Evolutionary conservation across 2,329 filamentous ascomycete genomes (phyloP).

Genomic region (Dactylellina parvicollis): DNA sequence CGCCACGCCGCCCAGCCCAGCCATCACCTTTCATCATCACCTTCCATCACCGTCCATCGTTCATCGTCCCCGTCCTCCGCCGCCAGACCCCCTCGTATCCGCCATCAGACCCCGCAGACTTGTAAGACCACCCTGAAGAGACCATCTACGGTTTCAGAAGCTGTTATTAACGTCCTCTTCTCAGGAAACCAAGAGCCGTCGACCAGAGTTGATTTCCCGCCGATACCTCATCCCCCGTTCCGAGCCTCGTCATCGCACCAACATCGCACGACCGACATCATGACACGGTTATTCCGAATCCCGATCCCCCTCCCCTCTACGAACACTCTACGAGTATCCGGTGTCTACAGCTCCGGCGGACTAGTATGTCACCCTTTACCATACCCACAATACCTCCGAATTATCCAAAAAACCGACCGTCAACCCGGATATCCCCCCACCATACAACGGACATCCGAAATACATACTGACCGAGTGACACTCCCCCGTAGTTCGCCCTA

Average conservation of each 20-base stretch:
- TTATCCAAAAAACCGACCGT: neutral
- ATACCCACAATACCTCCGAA: neutral
- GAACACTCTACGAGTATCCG: conserved; percentile 70
- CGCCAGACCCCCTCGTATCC: conserved; percentile 4
- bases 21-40: conserved; percentile 25
- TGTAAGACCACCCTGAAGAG: neutral
- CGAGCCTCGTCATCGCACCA: conserved; percentile 28
- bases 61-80: neutral
- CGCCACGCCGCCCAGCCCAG: conserved; percentile 38
- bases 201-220: neutral
- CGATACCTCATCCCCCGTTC: conserved; percentile 3
- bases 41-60: neutral
- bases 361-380: conserved; percentile 65
- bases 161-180: neutral
- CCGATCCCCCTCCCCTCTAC: conserved; percentile 75
- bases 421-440: neutral
- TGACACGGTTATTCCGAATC: conserved; percentile 73
- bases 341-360: conserved; percentile 74
- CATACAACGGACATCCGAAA: neutral
- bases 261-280: conserved; percentile 52
- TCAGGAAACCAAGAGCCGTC: neutral
- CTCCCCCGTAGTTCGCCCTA: conserved; percentile 72
- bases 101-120: neutral
- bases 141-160: neutral
- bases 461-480: neutral